Percentiles rank a stretch among this genome's conserved stretches.
Conservation (phyloP, 1,284 basidiomycete genomes). For the Boletus subluridellus region DNA sequence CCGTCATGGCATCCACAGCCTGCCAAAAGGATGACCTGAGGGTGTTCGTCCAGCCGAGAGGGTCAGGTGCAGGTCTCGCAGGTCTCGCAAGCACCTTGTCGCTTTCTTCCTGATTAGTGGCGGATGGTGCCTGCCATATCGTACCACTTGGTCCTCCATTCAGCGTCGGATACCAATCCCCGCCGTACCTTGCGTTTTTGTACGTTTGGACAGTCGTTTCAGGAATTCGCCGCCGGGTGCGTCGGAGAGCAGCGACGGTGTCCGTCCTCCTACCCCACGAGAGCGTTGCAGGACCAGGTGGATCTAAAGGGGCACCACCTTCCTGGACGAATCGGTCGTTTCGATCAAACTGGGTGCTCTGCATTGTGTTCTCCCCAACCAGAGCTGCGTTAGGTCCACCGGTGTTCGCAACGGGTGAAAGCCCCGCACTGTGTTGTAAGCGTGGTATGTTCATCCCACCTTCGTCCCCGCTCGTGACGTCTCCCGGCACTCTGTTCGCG, state of each 20-base stretch:
- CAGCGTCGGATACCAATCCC: conserved; percentile 8
- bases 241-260: conserved; percentile 23
- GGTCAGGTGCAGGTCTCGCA: background rate
- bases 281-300: conserved; percentile 28
- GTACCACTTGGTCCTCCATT: background rate
- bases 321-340: background rate
- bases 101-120: background rate
- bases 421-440: background rate
- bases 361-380: background rate
- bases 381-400: background rate
- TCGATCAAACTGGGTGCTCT: background rate
- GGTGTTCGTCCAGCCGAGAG: conserved; percentile 33
- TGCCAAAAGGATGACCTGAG: conserved; percentile 37
- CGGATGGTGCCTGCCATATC: background rate
- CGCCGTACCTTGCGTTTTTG: conserved; percentile 10
- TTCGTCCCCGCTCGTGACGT: conserved; percentile 41
- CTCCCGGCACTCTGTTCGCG: conserved; percentile 43
- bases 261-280: conserved; percentile 28
- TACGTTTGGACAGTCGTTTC: conserved; percentile 3
- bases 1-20: conserved; percentile 35
- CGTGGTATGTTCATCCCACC: conserved; percentile 21
- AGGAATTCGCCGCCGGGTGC: conserved; percentile 11
- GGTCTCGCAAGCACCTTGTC: background rate
- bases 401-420: background rate
- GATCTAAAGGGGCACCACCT: conserved; percentile 12